Percentiles rank a stretch among this genome's conserved stretches.
Conservation (phyloP, 768 basidiomycete genomes). For the Naganishia kalamii region DNA sequence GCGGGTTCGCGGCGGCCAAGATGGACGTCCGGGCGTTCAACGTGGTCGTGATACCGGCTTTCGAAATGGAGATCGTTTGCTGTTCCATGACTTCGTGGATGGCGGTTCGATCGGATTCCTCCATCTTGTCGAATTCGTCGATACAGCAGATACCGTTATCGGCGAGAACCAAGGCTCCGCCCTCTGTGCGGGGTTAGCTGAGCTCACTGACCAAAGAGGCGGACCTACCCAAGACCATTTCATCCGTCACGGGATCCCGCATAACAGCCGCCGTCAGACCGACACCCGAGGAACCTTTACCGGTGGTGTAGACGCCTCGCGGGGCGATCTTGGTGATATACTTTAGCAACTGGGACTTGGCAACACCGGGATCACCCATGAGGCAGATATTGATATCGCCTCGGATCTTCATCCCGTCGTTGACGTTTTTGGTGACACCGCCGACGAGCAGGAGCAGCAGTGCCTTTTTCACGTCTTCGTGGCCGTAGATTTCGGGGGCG, state of each 20-base stretch:
- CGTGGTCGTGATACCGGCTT: conserved; percentile 55
- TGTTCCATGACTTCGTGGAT: conserved; percentile 97
- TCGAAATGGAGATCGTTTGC: conserved; percentile 55
- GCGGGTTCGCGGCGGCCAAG: conserved; percentile 91
- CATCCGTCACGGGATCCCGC: conserved; percentile 97
- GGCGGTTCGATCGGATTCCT: conserved; percentile 90
- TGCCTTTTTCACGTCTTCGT: conserved; percentile 95
- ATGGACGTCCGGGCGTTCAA: conserved; percentile 55
- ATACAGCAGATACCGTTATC: conserved; percentile 99
- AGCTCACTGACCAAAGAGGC: neutral
- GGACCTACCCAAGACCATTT: conserved; percentile 89
- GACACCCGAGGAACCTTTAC: conserved; percentile 95
- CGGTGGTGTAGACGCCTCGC: conserved; percentile 94
- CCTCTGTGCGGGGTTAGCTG: conserved; percentile 62
- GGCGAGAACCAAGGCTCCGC: conserved; percentile 95
- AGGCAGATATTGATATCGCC: conserved; percentile 95
- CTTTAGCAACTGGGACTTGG: conserved; percentile 78
- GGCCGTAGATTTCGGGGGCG: conserved; percentile 97
- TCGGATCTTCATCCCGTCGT: conserved; percentile 97
- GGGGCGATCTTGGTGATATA: conserved; percentile 99
- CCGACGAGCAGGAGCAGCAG: conserved; percentile 85
- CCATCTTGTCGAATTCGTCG: conserved; percentile 99
- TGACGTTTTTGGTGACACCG: conserved; percentile 88
- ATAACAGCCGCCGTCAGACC: conserved; percentile 98
- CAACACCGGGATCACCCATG: conserved; percentile 98